Conservation (phyloP, 768 basidiomycete genomes). For the Chalciporus chontae region DNA sequence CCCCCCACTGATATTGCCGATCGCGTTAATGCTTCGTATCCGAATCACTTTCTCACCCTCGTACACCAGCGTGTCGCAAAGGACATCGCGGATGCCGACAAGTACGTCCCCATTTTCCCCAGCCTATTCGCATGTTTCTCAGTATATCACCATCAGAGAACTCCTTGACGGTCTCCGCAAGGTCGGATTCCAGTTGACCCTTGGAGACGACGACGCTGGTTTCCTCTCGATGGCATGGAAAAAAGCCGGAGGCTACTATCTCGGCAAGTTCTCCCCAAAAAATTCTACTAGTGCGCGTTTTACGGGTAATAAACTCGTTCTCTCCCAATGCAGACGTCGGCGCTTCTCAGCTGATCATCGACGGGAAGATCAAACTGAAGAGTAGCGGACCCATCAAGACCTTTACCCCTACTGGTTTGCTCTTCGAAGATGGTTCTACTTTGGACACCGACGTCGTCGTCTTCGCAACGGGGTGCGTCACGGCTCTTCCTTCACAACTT, state of each 20-base stretch:
- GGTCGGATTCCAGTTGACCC: slow-evolving; percentile 53
- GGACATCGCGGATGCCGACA: slow-evolving; percentile 53
- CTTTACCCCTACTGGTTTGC: slow-evolving; percentile 24
- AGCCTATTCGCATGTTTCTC: not conserved
- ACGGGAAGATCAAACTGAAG: slow-evolving; percentile 44
- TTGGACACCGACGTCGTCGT: slow-evolving; percentile 43
- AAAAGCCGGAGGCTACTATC: slow-evolving; percentile 62
- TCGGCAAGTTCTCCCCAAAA: slow-evolving; percentile 38
- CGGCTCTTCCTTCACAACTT: not conserved
- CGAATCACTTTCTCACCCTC: slow-evolving; percentile 27
- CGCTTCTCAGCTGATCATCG: slow-evolving; percentile 25
- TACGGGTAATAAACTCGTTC: not conserved
- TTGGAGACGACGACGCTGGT: slow-evolving; percentile 51
- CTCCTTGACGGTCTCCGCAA: slow-evolving; percentile 53
- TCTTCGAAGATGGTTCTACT: slow-evolving; percentile 23
- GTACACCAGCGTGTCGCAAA: slow-evolving; percentile 36
- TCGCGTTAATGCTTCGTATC: slow-evolving; percentile 47
- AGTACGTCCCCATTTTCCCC: slow-evolving; percentile 30
- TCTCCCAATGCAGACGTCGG: slow-evolving; percentile 34
- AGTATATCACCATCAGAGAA: slow-evolving; percentile 30
- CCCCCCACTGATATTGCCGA: slow-evolving; percentile 53
- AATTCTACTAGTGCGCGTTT: not conserved
- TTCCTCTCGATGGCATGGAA: slow-evolving; percentile 45
- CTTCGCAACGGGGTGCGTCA: slow-evolving; percentile 2
- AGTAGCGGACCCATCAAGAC: slow-evolving; percentile 27